Conservation (phyloP, 352 stramenopile genomes). For the Lagenidium sp. region DNA sequence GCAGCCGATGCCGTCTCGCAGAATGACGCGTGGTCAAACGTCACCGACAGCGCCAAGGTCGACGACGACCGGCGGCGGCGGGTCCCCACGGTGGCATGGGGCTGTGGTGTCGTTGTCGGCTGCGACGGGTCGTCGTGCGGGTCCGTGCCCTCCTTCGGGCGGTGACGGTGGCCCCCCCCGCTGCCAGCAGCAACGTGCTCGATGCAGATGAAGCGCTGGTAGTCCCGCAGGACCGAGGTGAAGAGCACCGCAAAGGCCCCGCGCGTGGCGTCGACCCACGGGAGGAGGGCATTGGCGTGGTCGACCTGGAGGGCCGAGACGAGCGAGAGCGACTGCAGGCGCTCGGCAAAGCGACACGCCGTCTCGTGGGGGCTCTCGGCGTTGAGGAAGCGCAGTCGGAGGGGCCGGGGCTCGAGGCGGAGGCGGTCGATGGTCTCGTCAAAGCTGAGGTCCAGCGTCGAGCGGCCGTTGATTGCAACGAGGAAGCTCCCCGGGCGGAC, state of each 20-base stretch:
- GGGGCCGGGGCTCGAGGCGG: constrained; percentile 28
- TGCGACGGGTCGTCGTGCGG: no score
- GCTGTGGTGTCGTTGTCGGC: no score
- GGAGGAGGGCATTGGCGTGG: constrained; percentile 25
- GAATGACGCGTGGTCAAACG: constrained; percentile 41
- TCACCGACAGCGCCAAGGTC: constrained; percentile 32
- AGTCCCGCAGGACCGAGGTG: constrained; percentile 51
- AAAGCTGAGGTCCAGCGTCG: constrained; percentile 51
- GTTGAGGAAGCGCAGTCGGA: constrained; percentile 57
- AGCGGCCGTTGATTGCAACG: constrained; percentile 60
- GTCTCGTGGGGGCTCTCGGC: constrained; percentile 36
- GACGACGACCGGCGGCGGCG: constrained; percentile 27
- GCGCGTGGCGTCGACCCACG: constrained; percentile 56
- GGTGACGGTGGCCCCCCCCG: not conserved
- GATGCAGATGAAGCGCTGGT: constrained; percentile 34
- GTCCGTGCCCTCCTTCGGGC: no score
- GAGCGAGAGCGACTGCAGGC: constrained; percentile 38
- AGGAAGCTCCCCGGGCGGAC: constrained; percentile 52
- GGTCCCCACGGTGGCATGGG: no score
- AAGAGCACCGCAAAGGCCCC: constrained; percentile 57
- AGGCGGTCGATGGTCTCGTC: constrained; percentile 55
- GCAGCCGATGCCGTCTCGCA: constrained; percentile 13
- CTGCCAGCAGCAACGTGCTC: constrained; percentile 13
- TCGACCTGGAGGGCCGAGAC: constrained; percentile 37
- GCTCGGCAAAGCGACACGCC: constrained; percentile 47